Base-by-base conservation (phyloP, 108 stramenopile genomes). In the Schizochytrium sp. region DNA sequence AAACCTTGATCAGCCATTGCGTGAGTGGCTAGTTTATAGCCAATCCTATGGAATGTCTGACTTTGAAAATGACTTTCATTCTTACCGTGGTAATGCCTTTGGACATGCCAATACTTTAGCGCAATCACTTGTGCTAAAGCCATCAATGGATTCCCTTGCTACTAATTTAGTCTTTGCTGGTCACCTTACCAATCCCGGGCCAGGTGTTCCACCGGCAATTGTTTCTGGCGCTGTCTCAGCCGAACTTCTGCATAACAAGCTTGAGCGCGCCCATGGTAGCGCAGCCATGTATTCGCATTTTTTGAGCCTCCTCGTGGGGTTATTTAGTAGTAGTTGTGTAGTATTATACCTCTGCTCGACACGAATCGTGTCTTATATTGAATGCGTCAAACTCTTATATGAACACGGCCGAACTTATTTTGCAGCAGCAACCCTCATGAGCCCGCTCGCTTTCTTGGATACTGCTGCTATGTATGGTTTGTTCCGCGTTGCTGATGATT, bases 391-490 rank as follows among this genome's bases (percentile, higher is more conserved):
- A 10, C 53, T 83, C 17, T 28, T 83, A n/a, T 83, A 55, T 28
- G 50, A 38, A 53, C 76, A 83, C 76, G 76, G 76, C 0, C 76
- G 76, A 10, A 83, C 76, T 10, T 83, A 83, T 40, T 83, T 83
- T 83, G 76, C 76, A 5, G 76, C 76, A 13, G 5, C 76, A 46
- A 83, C 76, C 38, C 76, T 83, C 47, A 83, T 83, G 76, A 83
- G 5, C 28, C 47, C 76, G 45, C 19, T 55, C 50, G 50, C 50
- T 8, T 83, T 83, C 2, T 53, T 83, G 17, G 76, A 83, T 53
- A 83, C 76, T 17, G 76, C 76, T n/a, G 76, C 76, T 53, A 83
- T 83, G 76, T 83, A 83, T 40, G 76, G 76, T 1, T 53, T 83
- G 3, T 83, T 83, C 40, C 76, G 76, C 8, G 76, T 83, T 28